These are phyloP conservation scores for Pholiota conissans DNA, from an alignment of 768 basidiomycete genomes.

Conservation along the genomic window DNA sequence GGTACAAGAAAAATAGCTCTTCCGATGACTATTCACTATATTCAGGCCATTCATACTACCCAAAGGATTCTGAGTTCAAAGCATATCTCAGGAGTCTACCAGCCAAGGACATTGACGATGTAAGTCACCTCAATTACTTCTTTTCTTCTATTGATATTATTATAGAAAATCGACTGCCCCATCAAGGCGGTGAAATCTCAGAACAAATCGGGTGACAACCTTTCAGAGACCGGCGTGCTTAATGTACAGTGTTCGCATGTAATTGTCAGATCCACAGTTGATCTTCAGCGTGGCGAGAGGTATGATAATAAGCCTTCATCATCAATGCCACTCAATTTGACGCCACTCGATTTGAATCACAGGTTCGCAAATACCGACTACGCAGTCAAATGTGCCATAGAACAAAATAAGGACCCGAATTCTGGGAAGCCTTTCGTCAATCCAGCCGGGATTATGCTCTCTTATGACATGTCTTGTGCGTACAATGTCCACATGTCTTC, in stretches of 20 bases:
- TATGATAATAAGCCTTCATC: too few species aligned
- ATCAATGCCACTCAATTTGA: too few species aligned
- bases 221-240: too few species aligned
- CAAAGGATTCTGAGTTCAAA: too few species aligned
- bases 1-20: conserved; percentile 22
- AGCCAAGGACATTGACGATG: neutral
- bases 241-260: too few species aligned
- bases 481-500: too few species aligned
- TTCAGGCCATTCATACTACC: conserved; percentile 18
- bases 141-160: neutral
- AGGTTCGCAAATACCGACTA: neutral
- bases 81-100: conserved; percentile 10
- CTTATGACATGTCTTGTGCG: neutral
- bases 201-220: too few species aligned
- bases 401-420: too few species aligned
- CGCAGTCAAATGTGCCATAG: too few species aligned
- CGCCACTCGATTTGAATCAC: too few species aligned
- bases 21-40: conserved; percentile 21
- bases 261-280: neutral
- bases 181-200: too few species aligned
- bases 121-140: neutral
- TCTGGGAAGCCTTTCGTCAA: too few species aligned
- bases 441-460: neutral
- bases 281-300: neutral
- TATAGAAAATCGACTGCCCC: neutral